Evolutionary conservation across 2,329 filamentous ascomycete genomes (phyloP), one percentile per base, ranked within the genome.

Genomic region (Cladophialophora immunda): DNA sequence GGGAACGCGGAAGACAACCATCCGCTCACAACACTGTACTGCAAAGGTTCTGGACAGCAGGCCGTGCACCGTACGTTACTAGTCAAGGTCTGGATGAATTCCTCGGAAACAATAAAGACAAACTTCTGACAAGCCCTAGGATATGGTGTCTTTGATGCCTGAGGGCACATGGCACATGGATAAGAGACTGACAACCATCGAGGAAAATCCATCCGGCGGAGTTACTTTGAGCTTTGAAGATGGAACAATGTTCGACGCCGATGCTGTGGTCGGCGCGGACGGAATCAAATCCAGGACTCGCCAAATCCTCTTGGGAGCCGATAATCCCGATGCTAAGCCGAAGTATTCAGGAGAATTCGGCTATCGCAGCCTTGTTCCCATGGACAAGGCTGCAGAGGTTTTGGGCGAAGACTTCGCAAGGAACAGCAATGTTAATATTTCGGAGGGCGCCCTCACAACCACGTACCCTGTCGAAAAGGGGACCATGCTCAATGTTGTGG

Each of bases 181-280:
- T 1, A 80, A 81, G 68, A 73, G 75, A 30, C 56, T 82, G 2
- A 75, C 78, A 8, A 65, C 69, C n/a, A 70, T 77, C 32, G 72
- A 74, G 34, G 70, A 76, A 38, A 55, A 66, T 2, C 70, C 70
- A 2, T 72, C 69, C 5, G 71, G 69, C 6, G 72, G 67, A 52
- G 65, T 76, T 2, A 25, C 65, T 4, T 56, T 84, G 60, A 74
- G 71, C 6, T 84, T 86, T 64, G 70, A 75, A 1, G 84, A 86
- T 73, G 83, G 83, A 0, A 79, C 75, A 0, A 76, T 72, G 0
- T 82, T 77, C 0, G 72, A 78, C 29, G 82, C 83, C 36, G 79
- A 79, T 68, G 79, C 81, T 1, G 83, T 73, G 65, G 41, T 90
- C 64, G 87, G 86, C 7, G 88, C 86, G 73, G 88, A 90, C 75